These are phyloP conservation scores for Blastobotrys raffinosifermentans DNA, from an alignment of 1,139 yeast genomes.

Conservation along the genomic window DNA sequence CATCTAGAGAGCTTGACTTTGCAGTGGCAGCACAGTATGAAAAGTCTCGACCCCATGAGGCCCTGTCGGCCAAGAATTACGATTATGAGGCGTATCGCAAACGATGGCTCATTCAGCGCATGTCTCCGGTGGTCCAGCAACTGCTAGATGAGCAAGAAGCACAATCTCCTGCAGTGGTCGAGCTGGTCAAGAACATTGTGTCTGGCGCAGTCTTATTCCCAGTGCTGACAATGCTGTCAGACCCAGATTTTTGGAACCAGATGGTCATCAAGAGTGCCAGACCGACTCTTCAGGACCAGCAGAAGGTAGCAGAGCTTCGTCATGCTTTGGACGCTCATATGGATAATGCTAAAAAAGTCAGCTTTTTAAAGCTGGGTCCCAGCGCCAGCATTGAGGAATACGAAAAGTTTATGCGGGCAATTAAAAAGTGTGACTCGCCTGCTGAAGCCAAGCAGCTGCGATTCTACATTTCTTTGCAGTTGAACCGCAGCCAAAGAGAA, in stretches of 20 bases:
- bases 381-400: constrained; percentile 35
- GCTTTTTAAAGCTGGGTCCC: constrained; percentile 25
- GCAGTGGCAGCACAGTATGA: constrained; percentile 56
- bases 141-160: constrained; percentile 49
- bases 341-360: constrained; percentile 1
- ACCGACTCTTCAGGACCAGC: constrained; percentile 63
- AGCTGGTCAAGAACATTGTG: constrained; percentile 58
- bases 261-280: constrained; percentile 57
- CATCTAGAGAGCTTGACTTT: constrained; percentile 45
- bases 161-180: constrained; percentile 43
- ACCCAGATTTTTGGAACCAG: constrained; percentile 74
- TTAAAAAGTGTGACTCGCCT: constrained; percentile 33
- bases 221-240: constrained; percentile 51
- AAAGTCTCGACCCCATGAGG: constrained; percentile 54
- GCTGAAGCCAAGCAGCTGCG: constrained; percentile 41
- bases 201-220: constrained; percentile 53
- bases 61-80: constrained; percentile 44
- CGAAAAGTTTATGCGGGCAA: constrained; percentile 39
- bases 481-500: constrained; percentile 22
- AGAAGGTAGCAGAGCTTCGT: constrained; percentile 68
- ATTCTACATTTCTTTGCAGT: constrained; percentile 40
- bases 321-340: constrained; percentile 67
- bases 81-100: constrained; percentile 46
- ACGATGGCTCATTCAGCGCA: constrained; percentile 42
- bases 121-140: constrained; percentile 26